These are phyloP conservation scores for Auricularia cornea DNA, from an alignment of 768 basidiomycete genomes.

Conservation along the genomic window DNA sequence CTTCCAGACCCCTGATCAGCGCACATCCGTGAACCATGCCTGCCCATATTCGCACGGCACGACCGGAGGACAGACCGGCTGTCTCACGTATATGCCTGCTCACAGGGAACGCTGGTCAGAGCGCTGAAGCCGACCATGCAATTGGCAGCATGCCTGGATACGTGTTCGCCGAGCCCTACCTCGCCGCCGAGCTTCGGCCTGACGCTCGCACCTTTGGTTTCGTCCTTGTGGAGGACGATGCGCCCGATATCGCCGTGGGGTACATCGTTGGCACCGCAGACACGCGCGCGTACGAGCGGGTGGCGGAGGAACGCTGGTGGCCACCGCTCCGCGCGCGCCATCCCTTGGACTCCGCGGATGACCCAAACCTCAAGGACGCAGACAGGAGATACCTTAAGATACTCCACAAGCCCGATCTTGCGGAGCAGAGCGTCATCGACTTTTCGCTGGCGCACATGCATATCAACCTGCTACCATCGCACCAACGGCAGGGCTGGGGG, in stretches of 20 bases:
- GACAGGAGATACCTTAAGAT: slow-evolving; percentile 35
- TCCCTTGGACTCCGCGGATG: slow-evolving; percentile 16
- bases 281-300: slow-evolving; percentile 54
- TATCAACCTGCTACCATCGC: slow-evolving; percentile 58
- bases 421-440: slow-evolving; percentile 44
- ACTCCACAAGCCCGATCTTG: slow-evolving; percentile 29
- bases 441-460: slow-evolving; percentile 72
- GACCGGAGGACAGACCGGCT: slow-evolving; percentile 42
- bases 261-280: slow-evolving; percentile 63
- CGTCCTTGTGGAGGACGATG: slow-evolving; percentile 43
- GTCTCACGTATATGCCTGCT: slow-evolving; percentile 67
- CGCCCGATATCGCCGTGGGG: slow-evolving; percentile 47
- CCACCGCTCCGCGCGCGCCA: slow-evolving; percentile 52
- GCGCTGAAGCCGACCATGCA: slow-evolving; percentile 54
- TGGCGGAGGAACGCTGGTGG: slow-evolving; percentile 55
- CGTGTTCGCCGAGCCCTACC: slow-evolving; percentile 68
- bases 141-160: slow-evolving; percentile 60
- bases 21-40: slow-evolving; percentile 18
- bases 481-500: slow-evolving; percentile 69
- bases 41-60: slow-evolving; percentile 47
- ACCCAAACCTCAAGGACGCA: slow-evolving; percentile 13
- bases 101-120: slow-evolving; percentile 62
- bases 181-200: slow-evolving; percentile 36
- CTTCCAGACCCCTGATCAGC: too few species aligned
- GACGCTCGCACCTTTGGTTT: slow-evolving; percentile 49